phyloP scores from a whole-genome alignment of 208 protist genomes.

The Angomonas desouzai region DNA sequence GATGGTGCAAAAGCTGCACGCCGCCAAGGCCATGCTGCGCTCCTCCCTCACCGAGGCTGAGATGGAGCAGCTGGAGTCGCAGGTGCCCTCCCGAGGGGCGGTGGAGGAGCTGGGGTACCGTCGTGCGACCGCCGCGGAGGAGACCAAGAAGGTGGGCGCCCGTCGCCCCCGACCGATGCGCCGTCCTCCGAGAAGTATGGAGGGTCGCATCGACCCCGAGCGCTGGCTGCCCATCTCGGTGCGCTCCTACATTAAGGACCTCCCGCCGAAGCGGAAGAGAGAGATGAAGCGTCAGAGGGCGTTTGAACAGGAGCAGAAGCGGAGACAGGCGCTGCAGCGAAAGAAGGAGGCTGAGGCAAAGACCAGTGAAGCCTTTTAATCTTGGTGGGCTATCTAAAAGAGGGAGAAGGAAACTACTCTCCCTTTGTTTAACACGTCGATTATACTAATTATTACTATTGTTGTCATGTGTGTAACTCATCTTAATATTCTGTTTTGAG shows the following conservation, averaged over 20 bases:
- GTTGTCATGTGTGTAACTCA: too few species aligned
- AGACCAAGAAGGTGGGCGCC: constrained; percentile 18
- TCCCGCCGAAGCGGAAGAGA: constrained; percentile 72
- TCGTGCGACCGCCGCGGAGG: constrained; percentile 27
- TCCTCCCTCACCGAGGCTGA: constrained; percentile 10
- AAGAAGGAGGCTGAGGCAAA: constrained; percentile 11
- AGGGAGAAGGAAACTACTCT: too few species aligned
- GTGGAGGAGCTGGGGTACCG: constrained; percentile 66
- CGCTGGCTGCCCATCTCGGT: constrained; percentile 81
- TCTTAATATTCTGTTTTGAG: too few species aligned
- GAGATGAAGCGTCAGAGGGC: constrained; percentile 79
- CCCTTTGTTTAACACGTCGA: too few species aligned
- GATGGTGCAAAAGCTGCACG: background rate
- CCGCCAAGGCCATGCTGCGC: constrained; percentile 10
- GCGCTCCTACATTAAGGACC: constrained; percentile 81
- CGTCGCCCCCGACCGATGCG: constrained; percentile 41
- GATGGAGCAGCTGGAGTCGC: constrained; percentile 21
- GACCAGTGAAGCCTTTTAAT: constrained; percentile 5
- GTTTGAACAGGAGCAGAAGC: constrained; percentile 81
- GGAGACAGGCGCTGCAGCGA: constrained; percentile 23
- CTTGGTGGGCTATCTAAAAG: too few species aligned
- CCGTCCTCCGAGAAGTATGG: constrained; percentile 63
- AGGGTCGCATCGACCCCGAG: constrained; percentile 73
- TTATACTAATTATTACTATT: too few species aligned
- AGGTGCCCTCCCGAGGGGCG: constrained; percentile 37